phyloP scores from a whole-genome alignment of 768 basidiomycete genomes.

The Pleurotus djamor region DNA sequence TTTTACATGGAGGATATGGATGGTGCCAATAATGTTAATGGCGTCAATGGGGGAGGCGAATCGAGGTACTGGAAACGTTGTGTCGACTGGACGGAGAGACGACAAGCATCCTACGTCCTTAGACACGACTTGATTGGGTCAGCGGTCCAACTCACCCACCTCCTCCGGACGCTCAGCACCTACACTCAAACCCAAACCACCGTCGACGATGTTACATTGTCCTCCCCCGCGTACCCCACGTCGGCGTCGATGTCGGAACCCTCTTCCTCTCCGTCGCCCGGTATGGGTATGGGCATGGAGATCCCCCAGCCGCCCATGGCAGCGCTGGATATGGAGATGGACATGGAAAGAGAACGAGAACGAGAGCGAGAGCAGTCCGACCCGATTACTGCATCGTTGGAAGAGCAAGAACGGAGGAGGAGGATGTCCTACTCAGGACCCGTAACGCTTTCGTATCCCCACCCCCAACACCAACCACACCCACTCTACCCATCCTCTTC shows the following conservation, averaged over 20 bases:
- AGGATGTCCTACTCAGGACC: conserved; percentile 29
- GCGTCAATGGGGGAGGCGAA: conserved; percentile 29
- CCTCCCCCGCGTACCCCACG: conserved; percentile 31
- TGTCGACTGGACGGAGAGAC: conserved; percentile 75
- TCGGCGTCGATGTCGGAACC: not conserved
- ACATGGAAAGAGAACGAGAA: too few species aligned
- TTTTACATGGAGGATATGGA: conserved; percentile 63
- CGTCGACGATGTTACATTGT: conserved; percentile 30
- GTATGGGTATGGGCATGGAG: conserved; percentile 21
- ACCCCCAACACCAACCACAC: conserved; percentile 7
- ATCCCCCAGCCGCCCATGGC: conserved; percentile 37
- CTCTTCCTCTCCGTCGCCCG: conserved; percentile 15
- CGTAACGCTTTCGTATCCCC: conserved; percentile 12
- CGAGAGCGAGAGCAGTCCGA: not conserved
- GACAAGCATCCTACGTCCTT: conserved; percentile 62
- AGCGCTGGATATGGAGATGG: too few species aligned
- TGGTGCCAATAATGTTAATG: conserved; percentile 52
- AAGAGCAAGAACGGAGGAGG: conserved; percentile 16
- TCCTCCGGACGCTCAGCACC: conserved; percentile 45
- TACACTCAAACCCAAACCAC: conserved; percentile 11
- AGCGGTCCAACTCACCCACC: conserved; percentile 54
- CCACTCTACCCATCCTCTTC: too few species aligned
- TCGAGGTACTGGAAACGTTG: conserved; percentile 59
- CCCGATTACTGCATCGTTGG: conserved; percentile 12
- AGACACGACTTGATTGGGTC: conserved; percentile 67